phyloP scores from a whole-genome alignment of 805 yeast species.

The Teunomyces funiuensis region DNA sequence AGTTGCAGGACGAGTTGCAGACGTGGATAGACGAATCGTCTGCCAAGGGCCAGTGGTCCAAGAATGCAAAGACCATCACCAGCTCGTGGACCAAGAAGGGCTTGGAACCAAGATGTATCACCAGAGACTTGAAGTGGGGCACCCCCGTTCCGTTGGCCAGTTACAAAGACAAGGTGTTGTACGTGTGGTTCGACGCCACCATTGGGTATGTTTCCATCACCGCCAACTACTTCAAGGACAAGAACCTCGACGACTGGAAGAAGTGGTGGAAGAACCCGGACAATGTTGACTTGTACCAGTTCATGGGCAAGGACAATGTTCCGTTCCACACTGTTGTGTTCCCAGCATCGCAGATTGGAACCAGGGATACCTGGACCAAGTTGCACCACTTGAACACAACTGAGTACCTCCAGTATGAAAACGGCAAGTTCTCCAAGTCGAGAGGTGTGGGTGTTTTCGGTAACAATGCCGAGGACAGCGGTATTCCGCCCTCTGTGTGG shows the following conservation, averaged over 20 bases:
- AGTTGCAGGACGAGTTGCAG: constrained; percentile 72
- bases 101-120: constrained; percentile 88
- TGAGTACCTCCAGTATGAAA: constrained; percentile 95
- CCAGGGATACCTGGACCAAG: constrained; percentile 85
- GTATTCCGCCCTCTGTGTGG: constrained; percentile 92
- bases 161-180: constrained; percentile 84
- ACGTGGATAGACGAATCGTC: constrained; percentile 73
- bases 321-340: constrained; percentile 98
- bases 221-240: constrained; percentile 67
- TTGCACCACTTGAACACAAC: constrained; percentile 90
- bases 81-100: constrained; percentile 94
- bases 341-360: constrained; percentile 92
- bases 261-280: constrained; percentile 97
- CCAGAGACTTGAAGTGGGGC: constrained; percentile 98
- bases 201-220: constrained; percentile 97
- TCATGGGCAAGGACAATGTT: constrained; percentile 99
- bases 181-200: constrained; percentile 99
- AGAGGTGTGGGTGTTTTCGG: constrained; percentile 98
- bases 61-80: constrained; percentile 85
- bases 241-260: constrained; percentile 57
- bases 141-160: constrained; percentile 93
- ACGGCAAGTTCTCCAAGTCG: constrained; percentile 97
- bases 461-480: constrained; percentile 92
- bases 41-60: constrained; percentile 83
- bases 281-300: constrained; percentile 84